These are phyloP conservation scores for Brachypodium distachyon DNA, from an alignment of 202 grass and related monocot species.

Conservation along the genomic window DNA sequence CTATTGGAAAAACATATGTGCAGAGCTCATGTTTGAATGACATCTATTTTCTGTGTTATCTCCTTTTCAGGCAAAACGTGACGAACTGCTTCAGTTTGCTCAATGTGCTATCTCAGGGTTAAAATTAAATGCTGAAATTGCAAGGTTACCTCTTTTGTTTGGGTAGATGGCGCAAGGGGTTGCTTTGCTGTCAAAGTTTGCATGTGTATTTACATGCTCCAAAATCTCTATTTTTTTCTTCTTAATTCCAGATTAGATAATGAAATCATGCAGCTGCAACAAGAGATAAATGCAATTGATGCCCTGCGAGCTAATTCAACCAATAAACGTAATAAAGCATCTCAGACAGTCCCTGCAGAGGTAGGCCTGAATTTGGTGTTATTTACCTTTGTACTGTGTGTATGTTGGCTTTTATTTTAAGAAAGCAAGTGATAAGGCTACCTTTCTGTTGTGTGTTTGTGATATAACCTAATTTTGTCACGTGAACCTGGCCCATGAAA, in stretches of 20 bases:
- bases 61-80: conserved; percentile 72
- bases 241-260: conserved; percentile 76
- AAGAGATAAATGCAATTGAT: conserved; percentile 53
- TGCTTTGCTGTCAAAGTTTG: neutral
- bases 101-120: conserved; percentile 77
- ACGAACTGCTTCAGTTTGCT: conserved; percentile 88
- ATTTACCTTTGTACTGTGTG: neutral
- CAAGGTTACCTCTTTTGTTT: conserved; percentile 53
- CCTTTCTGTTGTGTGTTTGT: neutral
- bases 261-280: conserved; percentile 47
- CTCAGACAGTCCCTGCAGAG: conserved; percentile 36
- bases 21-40: neutral
- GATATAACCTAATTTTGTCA: neutral
- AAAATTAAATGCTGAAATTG: conserved; percentile 77
- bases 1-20: neutral
- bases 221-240: conserved; percentile 8
- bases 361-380: conserved; percentile 18
- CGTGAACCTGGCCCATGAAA: neutral
- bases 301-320: conserved; percentile 25
- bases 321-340: conserved; percentile 28
- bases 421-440: neutral
- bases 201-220: conserved; percentile 3
- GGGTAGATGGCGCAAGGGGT: neutral
- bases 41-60: neutral
- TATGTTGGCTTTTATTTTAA: neutral